These are phyloP conservation scores for Aureobasidium sp. DNA, from an alignment of 2,329 filamentous ascomycete genomes.

Conservation along the genomic window DNA sequence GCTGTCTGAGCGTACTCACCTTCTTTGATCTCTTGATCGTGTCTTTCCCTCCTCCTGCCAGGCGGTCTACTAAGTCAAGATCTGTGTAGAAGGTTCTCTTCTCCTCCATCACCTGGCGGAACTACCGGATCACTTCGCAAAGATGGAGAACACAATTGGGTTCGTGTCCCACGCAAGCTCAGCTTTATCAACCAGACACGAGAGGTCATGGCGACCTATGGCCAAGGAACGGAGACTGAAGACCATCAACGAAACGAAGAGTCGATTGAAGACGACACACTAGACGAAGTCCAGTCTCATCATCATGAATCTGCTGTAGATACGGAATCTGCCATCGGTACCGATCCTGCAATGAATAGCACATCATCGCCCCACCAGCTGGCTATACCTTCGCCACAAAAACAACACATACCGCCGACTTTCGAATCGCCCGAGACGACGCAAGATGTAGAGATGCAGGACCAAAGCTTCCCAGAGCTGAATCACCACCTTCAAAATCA, in stretches of 20 bases:
- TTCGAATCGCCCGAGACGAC: background rate
- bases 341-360: background rate
- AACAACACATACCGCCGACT: background rate
- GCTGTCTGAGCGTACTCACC: no score
- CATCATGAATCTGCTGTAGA: background rate
- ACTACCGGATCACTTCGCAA: background rate
- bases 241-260: background rate
- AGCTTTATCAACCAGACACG: conserved; percentile 8
- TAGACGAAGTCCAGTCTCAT: background rate
- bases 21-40: no score
- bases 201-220: background rate
- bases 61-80: background rate
- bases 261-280: background rate
- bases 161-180: background rate
- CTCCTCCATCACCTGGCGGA: background rate
- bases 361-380: background rate
- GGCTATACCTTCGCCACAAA: background rate
- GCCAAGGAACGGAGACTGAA: background rate
- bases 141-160: conserved; percentile 2
- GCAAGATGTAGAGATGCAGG: background rate
- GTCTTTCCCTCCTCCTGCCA: background rate
- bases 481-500: background rate
- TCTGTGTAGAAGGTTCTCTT: background rate
- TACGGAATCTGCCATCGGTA: background rate
- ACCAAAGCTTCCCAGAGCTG: background rate